These are phyloP conservation scores for Thraustochytrium sp. DNA, from an alignment of 352 stramenopile genomes.

Conservation along the genomic window DNA sequence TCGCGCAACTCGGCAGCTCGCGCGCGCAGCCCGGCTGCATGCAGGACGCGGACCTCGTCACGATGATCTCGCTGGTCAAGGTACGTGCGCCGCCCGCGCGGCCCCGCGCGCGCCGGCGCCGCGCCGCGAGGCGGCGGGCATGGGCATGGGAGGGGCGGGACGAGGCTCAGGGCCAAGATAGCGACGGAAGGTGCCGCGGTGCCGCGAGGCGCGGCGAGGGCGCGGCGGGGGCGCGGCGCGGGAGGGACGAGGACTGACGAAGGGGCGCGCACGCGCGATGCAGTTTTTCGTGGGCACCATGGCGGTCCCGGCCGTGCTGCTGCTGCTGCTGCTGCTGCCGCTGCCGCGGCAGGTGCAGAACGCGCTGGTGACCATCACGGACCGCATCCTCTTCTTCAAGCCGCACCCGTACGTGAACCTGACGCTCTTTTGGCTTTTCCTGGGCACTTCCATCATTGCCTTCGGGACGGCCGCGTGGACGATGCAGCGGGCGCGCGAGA, in stretches of 20 bases:
- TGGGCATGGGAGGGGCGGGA: not conserved
- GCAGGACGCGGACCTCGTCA: too few species aligned
- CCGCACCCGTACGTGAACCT: constrained; percentile 3
- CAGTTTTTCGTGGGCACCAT: constrained; percentile 20
- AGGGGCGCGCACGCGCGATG: not conserved
- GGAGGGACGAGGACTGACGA: too few species aligned
- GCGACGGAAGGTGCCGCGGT: not conserved
- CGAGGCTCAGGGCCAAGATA: not conserved
- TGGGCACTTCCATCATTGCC: not conserved
- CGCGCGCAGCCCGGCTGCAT: too few species aligned
- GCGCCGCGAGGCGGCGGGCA: not conserved
- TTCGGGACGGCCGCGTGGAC: not conserved
- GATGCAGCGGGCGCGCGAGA: not conserved
- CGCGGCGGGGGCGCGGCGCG: too few species aligned
- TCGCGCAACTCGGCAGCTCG: too few species aligned
- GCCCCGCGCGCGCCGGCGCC: not conserved
- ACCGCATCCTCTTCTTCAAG: not conserved
- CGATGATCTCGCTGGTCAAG: too few species aligned
- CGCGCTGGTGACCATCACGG: not conserved
- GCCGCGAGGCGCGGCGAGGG: not conserved
- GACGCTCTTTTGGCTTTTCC: constrained; percentile 11
- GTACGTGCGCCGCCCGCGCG: too few species aligned
- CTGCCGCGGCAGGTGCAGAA: not conserved
- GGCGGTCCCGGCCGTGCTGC: not conserved
- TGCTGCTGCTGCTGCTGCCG: constrained; percentile 10